These are phyloP conservation scores for Sanghuangporus baumii DNA, from an alignment of 1,284 basidiomycete species.

Conservation along the genomic window DNA sequence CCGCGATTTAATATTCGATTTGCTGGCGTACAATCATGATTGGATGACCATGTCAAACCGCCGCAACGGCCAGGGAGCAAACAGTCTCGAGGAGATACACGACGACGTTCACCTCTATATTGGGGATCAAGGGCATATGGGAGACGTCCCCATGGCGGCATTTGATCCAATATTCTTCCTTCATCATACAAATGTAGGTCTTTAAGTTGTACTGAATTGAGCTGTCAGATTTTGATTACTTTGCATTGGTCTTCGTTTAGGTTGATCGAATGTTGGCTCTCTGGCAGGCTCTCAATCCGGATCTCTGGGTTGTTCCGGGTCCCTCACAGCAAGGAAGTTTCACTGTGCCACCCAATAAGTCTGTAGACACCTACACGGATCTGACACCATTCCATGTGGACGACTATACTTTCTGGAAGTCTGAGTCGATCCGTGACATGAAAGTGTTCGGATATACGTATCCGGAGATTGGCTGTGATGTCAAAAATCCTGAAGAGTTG, in stretches of 20 bases:
- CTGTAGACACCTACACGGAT: background rate
- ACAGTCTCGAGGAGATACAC: conserved; percentile 44
- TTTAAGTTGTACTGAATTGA: background rate
- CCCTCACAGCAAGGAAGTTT: conserved; percentile 27
- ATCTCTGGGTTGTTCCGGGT: conserved; percentile 32
- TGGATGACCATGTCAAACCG: too few species aligned
- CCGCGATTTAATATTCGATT: too few species aligned
- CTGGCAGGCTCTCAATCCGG: conserved; percentile 37
- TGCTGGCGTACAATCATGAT: too few species aligned
- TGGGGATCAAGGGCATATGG: conserved; percentile 42
- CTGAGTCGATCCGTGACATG: background rate
- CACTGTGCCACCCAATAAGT: background rate
- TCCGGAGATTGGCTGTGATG: background rate
- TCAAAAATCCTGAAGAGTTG: background rate
- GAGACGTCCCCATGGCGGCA: conserved; percentile 31
- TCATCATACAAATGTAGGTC: conserved; percentile 34
- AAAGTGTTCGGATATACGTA: background rate
- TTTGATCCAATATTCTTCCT: conserved; percentile 47
- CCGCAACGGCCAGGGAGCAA: background rate
- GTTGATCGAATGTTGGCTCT: conserved; percentile 41
- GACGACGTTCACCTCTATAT: conserved; percentile 39
- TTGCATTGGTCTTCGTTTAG: background rate
- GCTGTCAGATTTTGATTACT: background rate
- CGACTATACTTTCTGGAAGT: background rate
- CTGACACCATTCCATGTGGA: background rate